phyloP scores from a whole-genome alignment of 1,139 yeast genomes.

The Dujonia santamariae region DNA sequence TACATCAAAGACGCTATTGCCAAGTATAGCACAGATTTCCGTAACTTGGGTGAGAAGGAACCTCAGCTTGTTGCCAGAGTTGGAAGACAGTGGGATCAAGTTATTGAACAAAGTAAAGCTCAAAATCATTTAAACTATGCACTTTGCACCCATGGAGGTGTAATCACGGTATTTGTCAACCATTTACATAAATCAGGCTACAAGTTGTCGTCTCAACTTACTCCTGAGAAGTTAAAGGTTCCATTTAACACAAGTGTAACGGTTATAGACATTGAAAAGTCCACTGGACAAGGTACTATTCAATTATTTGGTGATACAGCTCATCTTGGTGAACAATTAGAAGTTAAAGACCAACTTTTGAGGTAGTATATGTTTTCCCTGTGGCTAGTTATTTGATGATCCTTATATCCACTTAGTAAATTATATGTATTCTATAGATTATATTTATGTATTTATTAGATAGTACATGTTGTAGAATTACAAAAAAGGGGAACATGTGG shows the following conservation, averaged over 20 bases:
- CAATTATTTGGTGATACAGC: constrained; percentile 56
- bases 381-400: too few species aligned
- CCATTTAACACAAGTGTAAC: constrained; percentile 76
- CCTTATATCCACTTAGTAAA: too few species aligned
- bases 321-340: constrained; percentile 59
- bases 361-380: too few species aligned
- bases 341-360: constrained; percentile 47
- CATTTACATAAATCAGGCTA: constrained; percentile 38
- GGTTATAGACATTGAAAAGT: constrained; percentile 51
- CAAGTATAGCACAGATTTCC: constrained; percentile 32
- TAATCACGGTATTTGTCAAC: constrained; percentile 59
- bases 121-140: constrained; percentile 47
- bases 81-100: constrained; percentile 41
- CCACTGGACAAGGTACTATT: constrained; percentile 37
- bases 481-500: too few species aligned
- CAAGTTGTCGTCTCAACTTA: constrained; percentile 32
- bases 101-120: constrained; percentile 35
- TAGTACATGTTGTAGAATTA: too few species aligned
- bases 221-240: constrained; percentile 48
- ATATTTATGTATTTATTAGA: too few species aligned
- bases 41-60: constrained; percentile 53
- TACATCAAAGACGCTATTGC: constrained; percentile 59
- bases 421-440: too few species aligned
- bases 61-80: constrained; percentile 50
- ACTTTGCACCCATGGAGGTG: constrained; percentile 85